Percentiles rank a stretch among this genome's conserved stretches.
These are phyloP conservation scores for Lippia alba DNA, from an alignment of 305 asterid genomes.

Conservation along the genomic window DNA sequence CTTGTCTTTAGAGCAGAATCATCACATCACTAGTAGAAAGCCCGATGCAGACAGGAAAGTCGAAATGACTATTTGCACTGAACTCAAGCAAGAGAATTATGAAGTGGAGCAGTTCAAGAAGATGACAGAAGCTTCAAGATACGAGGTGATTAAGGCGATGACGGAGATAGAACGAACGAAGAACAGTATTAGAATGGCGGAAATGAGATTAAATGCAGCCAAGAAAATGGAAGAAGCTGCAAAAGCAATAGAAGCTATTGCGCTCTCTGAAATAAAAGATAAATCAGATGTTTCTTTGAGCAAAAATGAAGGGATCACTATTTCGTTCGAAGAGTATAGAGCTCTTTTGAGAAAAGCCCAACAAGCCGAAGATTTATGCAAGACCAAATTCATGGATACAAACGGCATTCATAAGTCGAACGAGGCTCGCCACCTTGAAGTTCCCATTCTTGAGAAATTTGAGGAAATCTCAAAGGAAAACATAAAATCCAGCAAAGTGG, in stretches of 20 bases:
- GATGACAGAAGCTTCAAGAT: constrained; percentile 79
- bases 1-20: constrained; percentile 33
- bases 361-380: constrained; percentile 45
- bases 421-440: constrained; percentile 41
- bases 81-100: constrained; percentile 40
- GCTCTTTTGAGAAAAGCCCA: constrained; percentile 38
- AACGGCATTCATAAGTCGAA: constrained; percentile 21
- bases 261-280: constrained; percentile 42
- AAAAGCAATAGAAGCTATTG: constrained; percentile 64
- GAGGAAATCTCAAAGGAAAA: constrained; percentile 42
- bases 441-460: constrained; percentile 42
- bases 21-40: background rate
- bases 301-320: constrained; percentile 40
- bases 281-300: constrained; percentile 32
- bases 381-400: constrained; percentile 47
- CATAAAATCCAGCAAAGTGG: constrained; percentile 40
- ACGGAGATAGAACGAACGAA: constrained; percentile 64
- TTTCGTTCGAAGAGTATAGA: constrained; percentile 43
- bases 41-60: constrained; percentile 18
- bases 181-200: constrained; percentile 59
- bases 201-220: constrained; percentile 65
- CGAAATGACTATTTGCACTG: constrained; percentile 30
- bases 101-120: constrained; percentile 79
- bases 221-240: constrained; percentile 73
- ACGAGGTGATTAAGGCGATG: constrained; percentile 67